Conservation (phyloP, 495 filamentous ascomycete genomes). For the Annulohypoxylon moriforme region DNA sequence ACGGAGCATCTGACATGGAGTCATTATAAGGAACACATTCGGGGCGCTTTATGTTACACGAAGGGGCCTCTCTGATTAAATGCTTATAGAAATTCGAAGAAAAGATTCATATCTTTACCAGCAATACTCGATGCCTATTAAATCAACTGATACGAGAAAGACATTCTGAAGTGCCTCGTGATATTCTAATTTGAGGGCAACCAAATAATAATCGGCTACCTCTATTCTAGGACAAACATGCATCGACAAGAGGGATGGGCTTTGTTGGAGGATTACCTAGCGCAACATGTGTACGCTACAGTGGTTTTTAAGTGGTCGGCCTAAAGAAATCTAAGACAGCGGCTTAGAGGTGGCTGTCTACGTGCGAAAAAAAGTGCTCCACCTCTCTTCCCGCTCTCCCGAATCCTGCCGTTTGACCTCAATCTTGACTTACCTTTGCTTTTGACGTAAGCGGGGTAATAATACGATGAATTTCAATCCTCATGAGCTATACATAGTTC, state of each 20-base stretch:
- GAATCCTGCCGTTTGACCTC: neutral
- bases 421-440: constrained; percentile 3
- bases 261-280: neutral
- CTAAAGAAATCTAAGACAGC: constrained; percentile 7
- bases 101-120: neutral
- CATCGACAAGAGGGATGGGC: neutral
- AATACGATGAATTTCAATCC: neutral
- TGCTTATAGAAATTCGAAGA: neutral
- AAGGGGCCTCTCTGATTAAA: neutral
- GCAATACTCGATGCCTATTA: neutral
- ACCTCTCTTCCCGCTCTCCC: neutral
- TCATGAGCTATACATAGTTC: neutral
- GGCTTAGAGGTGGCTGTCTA: constrained; percentile 6
- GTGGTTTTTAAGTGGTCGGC: constrained; percentile 21
- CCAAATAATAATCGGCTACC: neutral
- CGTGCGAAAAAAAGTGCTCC: neutral
- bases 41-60: neutral
- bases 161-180: constrained; percentile 1
- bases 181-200: neutral
- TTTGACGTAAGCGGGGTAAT: constrained; percentile 27
- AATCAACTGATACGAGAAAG: neutral
- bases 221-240: neutral
- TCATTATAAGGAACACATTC: constrained; percentile 1
- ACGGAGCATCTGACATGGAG: constrained; percentile 13
- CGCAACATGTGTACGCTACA: constrained; percentile 13